These are phyloP conservation scores for Hibiscus mutabilis DNA, from an alignment of 345 rosid genomes.

Conservation along the genomic window DNA sequence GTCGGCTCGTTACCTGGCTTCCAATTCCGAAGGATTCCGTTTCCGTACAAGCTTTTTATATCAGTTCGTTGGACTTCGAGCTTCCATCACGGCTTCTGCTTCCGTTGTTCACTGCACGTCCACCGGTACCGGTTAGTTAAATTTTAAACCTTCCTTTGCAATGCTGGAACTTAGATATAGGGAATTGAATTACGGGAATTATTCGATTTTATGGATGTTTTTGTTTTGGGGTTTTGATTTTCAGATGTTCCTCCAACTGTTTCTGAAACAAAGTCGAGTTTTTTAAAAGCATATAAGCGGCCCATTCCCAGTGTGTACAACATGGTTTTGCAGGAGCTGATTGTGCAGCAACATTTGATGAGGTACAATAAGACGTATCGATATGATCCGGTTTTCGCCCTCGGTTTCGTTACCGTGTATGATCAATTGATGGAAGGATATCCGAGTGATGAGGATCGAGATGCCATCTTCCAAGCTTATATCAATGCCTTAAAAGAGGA, in stretches of 20 bases:
- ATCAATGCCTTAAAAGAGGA: conserved; percentile 76
- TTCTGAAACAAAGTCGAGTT: conserved; percentile 72
- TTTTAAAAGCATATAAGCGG: conserved; percentile 69
- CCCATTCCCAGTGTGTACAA: conserved; percentile 95
- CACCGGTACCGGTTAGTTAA: conserved; percentile 39
- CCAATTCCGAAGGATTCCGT: conserved; percentile 35
- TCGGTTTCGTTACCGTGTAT: conserved; percentile 89
- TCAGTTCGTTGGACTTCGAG: conserved; percentile 25
- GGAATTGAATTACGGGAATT: background rate
- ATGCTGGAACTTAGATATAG: background rate
- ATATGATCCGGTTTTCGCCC: conserved; percentile 88
- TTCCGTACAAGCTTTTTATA: conserved; percentile 33
- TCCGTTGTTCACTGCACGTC: conserved; percentile 62
- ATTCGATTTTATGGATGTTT: background rate
- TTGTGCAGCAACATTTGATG: conserved; percentile 94
- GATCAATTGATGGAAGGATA: conserved; percentile 99
- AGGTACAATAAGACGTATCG: conserved; percentile 74
- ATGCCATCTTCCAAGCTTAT: conserved; percentile 80
- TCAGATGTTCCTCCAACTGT: conserved; percentile 75
- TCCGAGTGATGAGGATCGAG: conserved; percentile 84
- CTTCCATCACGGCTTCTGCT: conserved; percentile 40
- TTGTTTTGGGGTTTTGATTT: background rate
- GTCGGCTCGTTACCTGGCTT: conserved; percentile 27
- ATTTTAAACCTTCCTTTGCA: background rate
- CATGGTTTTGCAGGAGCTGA: conserved; percentile 76